Evolutionary conservation across 306 rosid genomes (phyloP).

Genomic region (Prunus mira): DNA sequence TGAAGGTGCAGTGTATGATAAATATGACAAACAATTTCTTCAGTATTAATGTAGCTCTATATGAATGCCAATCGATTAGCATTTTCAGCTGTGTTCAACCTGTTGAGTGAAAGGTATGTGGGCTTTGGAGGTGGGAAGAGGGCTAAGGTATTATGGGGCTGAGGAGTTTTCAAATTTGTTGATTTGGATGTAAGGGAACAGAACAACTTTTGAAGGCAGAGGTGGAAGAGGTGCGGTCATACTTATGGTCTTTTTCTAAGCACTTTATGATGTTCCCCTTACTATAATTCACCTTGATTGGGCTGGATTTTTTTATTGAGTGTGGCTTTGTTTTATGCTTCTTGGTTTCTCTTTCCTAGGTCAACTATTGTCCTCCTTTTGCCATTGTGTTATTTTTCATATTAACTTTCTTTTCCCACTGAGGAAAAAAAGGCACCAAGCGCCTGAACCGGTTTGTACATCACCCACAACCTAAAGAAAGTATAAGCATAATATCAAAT

Average conservation of each 20-base stretch:
- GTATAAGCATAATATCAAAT: constrained; percentile 17
- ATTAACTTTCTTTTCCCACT: neutral
- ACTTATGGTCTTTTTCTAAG: neutral
- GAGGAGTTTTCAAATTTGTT: too few relatives aligned
- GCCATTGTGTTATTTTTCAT: neutral
- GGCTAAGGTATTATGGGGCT: too few relatives aligned
- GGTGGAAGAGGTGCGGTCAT: neutral
- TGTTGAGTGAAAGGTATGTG: neutral
- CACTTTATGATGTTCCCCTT: neutral
- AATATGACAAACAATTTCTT: neutral
- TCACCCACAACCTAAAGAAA: constrained; percentile 11
- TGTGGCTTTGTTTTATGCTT: neutral
- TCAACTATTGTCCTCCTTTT: neutral
- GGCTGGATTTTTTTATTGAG: neutral
- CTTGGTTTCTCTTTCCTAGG: neutral
- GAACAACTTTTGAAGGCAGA: neutral
- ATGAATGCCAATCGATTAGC: neutral
- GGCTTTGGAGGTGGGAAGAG: neutral
- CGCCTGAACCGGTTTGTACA: neutral
- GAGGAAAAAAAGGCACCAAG: neutral
- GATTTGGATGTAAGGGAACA: neutral
- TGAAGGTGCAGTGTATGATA: neutral
- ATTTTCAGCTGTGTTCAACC: neutral
- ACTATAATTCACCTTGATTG: neutral
- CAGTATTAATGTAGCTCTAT: neutral